Base-by-base conservation (phyloP, 2,329 filamentous ascomycete species). In the Lachnellula occidentalis region DNA sequence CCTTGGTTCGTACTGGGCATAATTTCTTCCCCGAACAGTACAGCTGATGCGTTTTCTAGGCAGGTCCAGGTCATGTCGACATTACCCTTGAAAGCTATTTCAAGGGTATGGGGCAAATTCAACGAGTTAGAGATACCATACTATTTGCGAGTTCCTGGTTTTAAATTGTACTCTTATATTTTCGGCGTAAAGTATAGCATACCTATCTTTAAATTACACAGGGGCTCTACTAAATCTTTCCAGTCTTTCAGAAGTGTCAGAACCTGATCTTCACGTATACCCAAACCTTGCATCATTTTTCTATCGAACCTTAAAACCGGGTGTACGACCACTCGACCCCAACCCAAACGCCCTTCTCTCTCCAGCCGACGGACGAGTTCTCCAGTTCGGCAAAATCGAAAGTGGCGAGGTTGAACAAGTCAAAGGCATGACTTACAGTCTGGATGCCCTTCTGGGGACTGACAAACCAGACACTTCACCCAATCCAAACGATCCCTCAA, bases 391-490 rank as follows among this genome's bases (percentile, higher is more conserved):
- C 11, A 85, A 85, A 64, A 96, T 99, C 54, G 87, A 95, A 66
- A 85, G 92, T 65, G 92, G 92, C 47, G 90, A 96, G 67, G 95
- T 99, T 43, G 94, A 99, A 71, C 94, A 99, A 74, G 92, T 99
- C 60, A 99, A 99, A 74, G 94, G 94, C 57, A 94, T 99, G 79
- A 99, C 94, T 1, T 99, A 99, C 73, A 95, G 87, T 62, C 81
- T 99, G 52, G 94, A 99, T 69, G 92, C 94, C 7, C 80, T 99
- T 1, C 80, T 99, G 2, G 94, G 94, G 50, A 84, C 81, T 60
- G 76, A 77, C 58, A 81, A 78, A 5, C 80, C 80, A 61, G 61
- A 71, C 70, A 61, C 65, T 56, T 56, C 67, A 5, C 63, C 63
- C 15, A 67, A 65, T 37, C 61, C 61, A 15, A 58, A 59, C 15